phyloP scores from a whole-genome alignment of 352 stramenopile genomes.

The Phytophthora pini region DNA sequence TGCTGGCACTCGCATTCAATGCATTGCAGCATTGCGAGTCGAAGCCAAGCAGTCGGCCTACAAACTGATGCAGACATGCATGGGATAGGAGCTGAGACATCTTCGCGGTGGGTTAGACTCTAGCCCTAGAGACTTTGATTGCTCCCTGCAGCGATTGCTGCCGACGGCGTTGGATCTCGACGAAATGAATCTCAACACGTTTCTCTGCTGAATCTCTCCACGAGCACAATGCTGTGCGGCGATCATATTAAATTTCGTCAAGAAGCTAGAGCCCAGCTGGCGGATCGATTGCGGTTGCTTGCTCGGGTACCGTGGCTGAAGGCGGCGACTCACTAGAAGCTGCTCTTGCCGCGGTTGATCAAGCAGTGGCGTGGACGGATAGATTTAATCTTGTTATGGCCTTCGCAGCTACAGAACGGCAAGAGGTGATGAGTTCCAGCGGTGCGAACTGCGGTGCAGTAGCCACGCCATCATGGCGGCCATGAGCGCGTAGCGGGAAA shows the following conservation, averaged over 20 bases:
- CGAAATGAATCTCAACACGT: conserved; percentile 13
- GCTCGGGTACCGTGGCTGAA: not conserved
- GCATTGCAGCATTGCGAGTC: no score
- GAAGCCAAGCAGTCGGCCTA: not conserved
- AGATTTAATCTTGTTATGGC: no score
- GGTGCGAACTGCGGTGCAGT: no score
- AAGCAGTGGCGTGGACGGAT: not conserved
- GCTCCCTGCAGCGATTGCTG: conserved; percentile 20
- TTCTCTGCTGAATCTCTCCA: conserved; percentile 17
- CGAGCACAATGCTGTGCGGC: conserved; percentile 9
- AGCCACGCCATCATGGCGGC: no score
- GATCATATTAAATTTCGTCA: conserved; percentile 31
- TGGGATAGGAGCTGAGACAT: conserved; percentile 28
- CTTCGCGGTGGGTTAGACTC: no score
- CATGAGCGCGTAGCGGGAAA: no score
- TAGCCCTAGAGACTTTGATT: conserved; percentile 18
- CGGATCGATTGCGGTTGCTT: conserved; percentile 5
- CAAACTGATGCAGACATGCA: conserved; percentile 9
- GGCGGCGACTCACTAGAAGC: not conserved
- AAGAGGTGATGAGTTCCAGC: no score
- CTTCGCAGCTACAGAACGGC: no score
- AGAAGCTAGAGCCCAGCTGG: conserved; percentile 22
- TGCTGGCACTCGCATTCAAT: no score
- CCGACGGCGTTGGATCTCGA: not conserved
- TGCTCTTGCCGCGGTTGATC: not conserved